These are phyloP conservation scores for Colletotrichum plurivorum DNA, from an alignment of 2,329 filamentous ascomycete species.

Conservation along the genomic window DNA sequence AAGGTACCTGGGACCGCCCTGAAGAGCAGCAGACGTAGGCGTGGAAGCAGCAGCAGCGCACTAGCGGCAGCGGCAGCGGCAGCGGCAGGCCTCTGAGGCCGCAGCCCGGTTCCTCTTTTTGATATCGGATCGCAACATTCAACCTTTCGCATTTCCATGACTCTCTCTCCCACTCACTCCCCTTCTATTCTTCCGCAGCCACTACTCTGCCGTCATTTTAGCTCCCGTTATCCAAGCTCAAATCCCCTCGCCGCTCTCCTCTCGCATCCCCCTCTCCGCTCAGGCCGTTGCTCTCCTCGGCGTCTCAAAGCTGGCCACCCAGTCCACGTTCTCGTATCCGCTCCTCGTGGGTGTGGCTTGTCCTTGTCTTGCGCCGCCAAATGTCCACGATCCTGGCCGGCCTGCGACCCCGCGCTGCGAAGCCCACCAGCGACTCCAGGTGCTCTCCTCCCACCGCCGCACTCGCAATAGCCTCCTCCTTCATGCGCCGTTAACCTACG, in stretches of 20 bases:
- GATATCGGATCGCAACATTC: constrained; percentile 38
- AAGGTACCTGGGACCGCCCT: too few relatives aligned
- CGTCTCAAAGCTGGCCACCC: constrained; percentile 33
- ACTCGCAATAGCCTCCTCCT: constrained; percentile 16
- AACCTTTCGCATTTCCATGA: constrained; percentile 30
- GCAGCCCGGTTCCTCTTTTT: constrained; percentile 33
- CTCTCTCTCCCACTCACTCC: constrained; percentile 14
- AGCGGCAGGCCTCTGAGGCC: constrained; percentile 38
- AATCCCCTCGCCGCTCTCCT: constrained; percentile 1
- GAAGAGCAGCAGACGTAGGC: too few relatives aligned
- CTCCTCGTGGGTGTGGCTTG: constrained; percentile 39
- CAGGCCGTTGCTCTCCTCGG: constrained; percentile 26
- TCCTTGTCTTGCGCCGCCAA: constrained; percentile 39
- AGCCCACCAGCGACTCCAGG: constrained; percentile 31
- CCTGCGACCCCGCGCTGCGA: constrained; percentile 40
- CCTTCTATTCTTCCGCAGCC: constrained; percentile 27
- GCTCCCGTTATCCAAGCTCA: constrained; percentile 5
- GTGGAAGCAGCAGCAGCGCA: too few relatives aligned
- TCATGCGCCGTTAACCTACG: constrained; percentile 36
- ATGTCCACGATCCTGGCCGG: constrained; percentile 40
- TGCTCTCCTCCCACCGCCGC: constrained; percentile 17
- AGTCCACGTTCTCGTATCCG: constrained; percentile 32
- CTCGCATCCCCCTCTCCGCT: constrained; percentile 12
- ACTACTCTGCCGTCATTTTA: constrained; percentile 28
- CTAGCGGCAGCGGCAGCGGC: constrained; percentile 12